Evolutionary conservation across 139 green algal species (phyloP).

Genomic region (Axilococcus clingmanii): DNA sequence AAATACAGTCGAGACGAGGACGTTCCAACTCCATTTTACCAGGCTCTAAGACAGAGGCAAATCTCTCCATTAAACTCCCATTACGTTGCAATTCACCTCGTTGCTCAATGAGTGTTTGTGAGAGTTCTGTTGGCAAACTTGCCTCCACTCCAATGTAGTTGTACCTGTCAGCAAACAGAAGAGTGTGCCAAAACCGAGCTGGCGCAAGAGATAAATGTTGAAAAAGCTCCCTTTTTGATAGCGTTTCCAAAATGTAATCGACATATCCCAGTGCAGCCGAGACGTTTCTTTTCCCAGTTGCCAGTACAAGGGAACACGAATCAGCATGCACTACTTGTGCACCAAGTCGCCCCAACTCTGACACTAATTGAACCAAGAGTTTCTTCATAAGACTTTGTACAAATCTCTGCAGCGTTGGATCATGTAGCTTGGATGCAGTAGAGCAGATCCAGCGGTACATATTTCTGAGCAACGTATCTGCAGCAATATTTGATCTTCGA

Average conservation of each 20-base stretch:
- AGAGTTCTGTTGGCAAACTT: constrained; percentile 12
- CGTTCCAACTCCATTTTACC: constrained; percentile 10
- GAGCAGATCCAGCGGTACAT: constrained; percentile 80
- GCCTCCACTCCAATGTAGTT: constrained; percentile 66
- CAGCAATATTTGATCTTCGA: constrained; percentile 44
- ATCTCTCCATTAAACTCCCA: constrained; percentile 2
- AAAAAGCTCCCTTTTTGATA: constrained; percentile 64
- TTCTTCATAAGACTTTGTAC: constrained; percentile 60
- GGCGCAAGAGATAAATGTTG: constrained; percentile 61
- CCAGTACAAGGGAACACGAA: constrained; percentile 60
- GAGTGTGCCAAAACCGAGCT: constrained; percentile 57
- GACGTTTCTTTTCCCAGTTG: constrained; percentile 70
- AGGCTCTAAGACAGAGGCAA: too few species aligned
- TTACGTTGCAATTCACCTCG: background rate
- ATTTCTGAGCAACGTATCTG: constrained; percentile 61
- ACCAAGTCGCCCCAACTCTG: constrained; percentile 68
- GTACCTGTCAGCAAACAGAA: constrained; percentile 72
- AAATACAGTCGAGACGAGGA: constrained; percentile 21
- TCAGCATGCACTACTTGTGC: constrained; percentile 76
- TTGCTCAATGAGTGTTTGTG: constrained; percentile 10
- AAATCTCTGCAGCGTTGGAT: constrained; percentile 51
- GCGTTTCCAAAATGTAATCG: constrained; percentile 69
- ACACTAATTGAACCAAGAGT: constrained; percentile 69
- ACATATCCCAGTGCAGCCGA: constrained; percentile 66
- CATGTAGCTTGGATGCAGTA: constrained; percentile 44